Conservation (phyloP, 2,329 filamentous ascomycete species). For the Trichoderma brevicompactum region DNA sequence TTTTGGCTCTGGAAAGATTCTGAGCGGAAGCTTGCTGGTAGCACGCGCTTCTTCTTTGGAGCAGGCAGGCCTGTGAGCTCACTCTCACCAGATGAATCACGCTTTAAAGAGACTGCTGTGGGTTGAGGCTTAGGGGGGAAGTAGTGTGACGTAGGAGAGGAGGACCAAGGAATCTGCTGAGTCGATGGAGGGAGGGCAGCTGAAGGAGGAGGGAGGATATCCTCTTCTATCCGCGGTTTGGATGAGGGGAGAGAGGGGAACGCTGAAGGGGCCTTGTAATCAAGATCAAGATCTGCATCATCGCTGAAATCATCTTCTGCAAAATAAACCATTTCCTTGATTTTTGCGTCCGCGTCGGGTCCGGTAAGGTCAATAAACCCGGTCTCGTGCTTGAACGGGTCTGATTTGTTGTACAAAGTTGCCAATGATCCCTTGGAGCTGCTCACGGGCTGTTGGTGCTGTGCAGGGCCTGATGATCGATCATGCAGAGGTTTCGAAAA, state of each 20-base stretch:
- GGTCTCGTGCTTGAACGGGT: conserved; percentile 50
- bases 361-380: conserved; percentile 44
- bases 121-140: conserved; percentile 44
- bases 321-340: conserved; percentile 57
- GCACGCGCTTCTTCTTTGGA: conserved; percentile 56
- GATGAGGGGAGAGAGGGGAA: conserved; percentile 46
- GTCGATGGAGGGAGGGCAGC: conserved; percentile 35
- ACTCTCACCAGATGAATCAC: conserved; percentile 44
- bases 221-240: conserved; percentile 36
- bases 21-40: conserved; percentile 57
- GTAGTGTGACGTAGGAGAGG: conserved; percentile 60
- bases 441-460: background rate
- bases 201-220: conserved; percentile 37
- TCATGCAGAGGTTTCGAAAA: conserved; percentile 37
- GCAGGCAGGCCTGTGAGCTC: conserved; percentile 35
- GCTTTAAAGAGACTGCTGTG: conserved; percentile 45
- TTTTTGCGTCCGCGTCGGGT: conserved; percentile 37
- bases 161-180: conserved; percentile 70
- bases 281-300: conserved; percentile 74
- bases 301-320: conserved; percentile 86
- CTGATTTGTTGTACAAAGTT: conserved; percentile 50
- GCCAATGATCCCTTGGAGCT: conserved; percentile 39
- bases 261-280: conserved; percentile 64
- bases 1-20: conserved; percentile 38
- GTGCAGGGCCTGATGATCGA: conserved; percentile 40